phyloP scores from a whole-genome alignment of 306 rosid genomes.

The Luffa acutangula region DNA sequence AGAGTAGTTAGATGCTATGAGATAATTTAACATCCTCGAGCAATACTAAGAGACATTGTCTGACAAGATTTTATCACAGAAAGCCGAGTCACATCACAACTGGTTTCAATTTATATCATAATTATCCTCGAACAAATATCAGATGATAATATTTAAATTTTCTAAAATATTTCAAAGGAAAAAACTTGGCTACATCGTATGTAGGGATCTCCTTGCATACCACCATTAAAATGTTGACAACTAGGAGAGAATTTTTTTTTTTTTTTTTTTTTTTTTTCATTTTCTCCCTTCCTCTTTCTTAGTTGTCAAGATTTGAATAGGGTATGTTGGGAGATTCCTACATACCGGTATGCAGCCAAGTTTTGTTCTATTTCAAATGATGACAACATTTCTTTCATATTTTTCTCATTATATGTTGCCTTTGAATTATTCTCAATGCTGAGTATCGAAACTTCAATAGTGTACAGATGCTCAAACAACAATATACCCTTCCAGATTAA shows the following conservation, averaged over 20 bases:
- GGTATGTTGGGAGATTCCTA: too few species aligned
- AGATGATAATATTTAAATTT: not conserved
- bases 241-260: too few species aligned
- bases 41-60: not conserved
- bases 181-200: too few species aligned
- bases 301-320: too few species aligned
- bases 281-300: too few species aligned
- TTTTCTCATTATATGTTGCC: not conserved
- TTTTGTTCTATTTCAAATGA: not conserved
- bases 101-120: not conserved
- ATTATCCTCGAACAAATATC: not conserved
- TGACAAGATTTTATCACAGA: not conserved
- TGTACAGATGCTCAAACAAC: slow-evolving; percentile 55
- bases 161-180: not conserved
- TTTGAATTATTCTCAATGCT: slow-evolving; percentile 10
- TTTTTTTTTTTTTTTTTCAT: too few species aligned
- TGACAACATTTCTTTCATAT: not conserved
- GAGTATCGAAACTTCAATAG: slow-evolving; percentile 35
- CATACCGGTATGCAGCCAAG: too few species aligned
- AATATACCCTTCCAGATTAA: slow-evolving; percentile 49
- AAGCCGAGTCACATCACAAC: not conserved
- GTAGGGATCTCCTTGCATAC: too few species aligned
- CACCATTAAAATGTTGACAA: too few species aligned
- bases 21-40: not conserved
- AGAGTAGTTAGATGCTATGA: not conserved